Evolutionary conservation across 2,329 filamentous ascomycete genomes (phyloP).

Genomic region (Monosporascus sp.): DNA sequence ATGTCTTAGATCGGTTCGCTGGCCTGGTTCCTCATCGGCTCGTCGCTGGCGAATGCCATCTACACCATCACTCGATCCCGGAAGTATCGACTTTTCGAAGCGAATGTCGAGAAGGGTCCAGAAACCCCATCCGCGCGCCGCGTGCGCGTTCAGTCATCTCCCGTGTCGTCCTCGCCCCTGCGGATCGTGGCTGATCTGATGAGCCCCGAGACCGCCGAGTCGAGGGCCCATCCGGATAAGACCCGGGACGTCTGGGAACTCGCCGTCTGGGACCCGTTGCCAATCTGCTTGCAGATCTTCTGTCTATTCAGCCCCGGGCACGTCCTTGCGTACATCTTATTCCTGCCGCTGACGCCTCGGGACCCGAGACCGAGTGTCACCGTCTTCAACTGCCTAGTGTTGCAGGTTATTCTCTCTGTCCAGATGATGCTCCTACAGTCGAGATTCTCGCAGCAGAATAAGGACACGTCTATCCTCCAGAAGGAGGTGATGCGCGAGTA

Average conservation of each 20-base stretch:
- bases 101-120: constrained; percentile 68
- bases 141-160: constrained; percentile 82
- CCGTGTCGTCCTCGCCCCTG: constrained; percentile 71
- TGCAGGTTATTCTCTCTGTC: constrained; percentile 68
- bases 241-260: constrained; percentile 91
- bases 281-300: constrained; percentile 75
- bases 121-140: constrained; percentile 81
- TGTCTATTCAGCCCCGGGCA: constrained; percentile 92
- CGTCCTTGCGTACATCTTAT: constrained; percentile 83
- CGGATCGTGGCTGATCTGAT: constrained; percentile 67
- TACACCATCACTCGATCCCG: constrained; percentile 79
- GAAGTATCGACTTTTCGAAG: constrained; percentile 88
- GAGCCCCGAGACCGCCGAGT: constrained; percentile 65
- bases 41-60: constrained; percentile 71
- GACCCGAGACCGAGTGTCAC: constrained; percentile 82
- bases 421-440: constrained; percentile 71
- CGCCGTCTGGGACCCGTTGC: constrained; percentile 86
- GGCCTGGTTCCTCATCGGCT: constrained; percentile 61
- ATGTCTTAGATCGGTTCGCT: constrained; percentile 57
- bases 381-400: constrained; percentile 73
- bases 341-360: constrained; percentile 69
- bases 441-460: constrained; percentile 76
- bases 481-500: constrained; percentile 94
- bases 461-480: constrained; percentile 78
- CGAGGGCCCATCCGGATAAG: constrained; percentile 77